Evolutionary conservation across 2,329 filamentous ascomycete species (phyloP), one percentile per base, ranked within the genome.

Genomic region (Fonsecaea multimorphosa): DNA sequence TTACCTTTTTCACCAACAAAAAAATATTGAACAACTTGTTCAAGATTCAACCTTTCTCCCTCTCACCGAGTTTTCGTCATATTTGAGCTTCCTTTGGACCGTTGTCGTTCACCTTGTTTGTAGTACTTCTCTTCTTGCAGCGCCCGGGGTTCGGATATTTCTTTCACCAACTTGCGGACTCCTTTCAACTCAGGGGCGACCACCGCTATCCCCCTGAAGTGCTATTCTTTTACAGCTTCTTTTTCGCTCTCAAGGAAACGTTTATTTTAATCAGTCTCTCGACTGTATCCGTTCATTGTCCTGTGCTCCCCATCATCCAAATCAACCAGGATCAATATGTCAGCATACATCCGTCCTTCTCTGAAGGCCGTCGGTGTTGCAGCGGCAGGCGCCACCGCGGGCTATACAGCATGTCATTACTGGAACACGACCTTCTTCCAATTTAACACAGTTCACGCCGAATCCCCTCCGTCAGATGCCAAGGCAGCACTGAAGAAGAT

Each of bases 401-500:
- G 62, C n/a, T 72, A 71, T 44, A 62, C 49, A 24, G 67, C 63
- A 12, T 64, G 63, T 58, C 64, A 65, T 38, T 65, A 70, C 44
- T 69, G 65, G 58, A 68, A 65, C 40, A 64, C 63, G 14, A 68
- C 63, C 11, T 57, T 58, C 49, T 64, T 70, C 49, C 64, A 63
- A 36, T 68, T 71, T 58, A 66, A 54, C 40, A 61, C 58, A 32
- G 71, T 64, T 27, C 71, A 72, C 49, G 71, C 71, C 46, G 71
- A 72, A 60, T 67, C 70, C n/a, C 49, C 68, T 11, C 66, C 71
- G 22, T 72, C 71, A 32, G 71, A 71, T 34, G 63, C 70, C 12
- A 67, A 69, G 58, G 71, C 70, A 9, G 65, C 70, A 5, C 49
- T 71, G 62, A 71, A 70, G 67, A 71, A 71, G 56, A 66, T 72